Percentiles rank a stretch among this genome's conserved stretches.
These are phyloP conservation scores for Aspergillus indologenus DNA, from an alignment of 495 filamentous ascomycete genomes.

Conservation along the genomic window DNA sequence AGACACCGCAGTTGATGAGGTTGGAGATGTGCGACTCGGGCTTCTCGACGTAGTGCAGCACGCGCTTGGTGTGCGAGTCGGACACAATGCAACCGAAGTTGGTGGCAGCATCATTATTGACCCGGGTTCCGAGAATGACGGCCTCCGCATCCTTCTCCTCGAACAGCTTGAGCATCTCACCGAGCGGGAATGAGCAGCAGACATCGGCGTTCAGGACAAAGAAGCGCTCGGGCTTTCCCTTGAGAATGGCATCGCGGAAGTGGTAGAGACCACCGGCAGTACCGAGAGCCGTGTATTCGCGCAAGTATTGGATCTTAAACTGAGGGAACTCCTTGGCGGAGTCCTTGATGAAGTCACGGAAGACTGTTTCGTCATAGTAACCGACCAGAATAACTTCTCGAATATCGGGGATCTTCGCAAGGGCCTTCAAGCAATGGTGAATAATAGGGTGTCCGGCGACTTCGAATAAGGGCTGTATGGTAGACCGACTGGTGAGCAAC, in stretches of 20 bases:
- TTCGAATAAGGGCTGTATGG: slow-evolving; percentile 86
- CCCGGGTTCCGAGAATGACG: slow-evolving; percentile 91
- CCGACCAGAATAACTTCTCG: slow-evolving; percentile 96
- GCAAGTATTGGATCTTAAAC: slow-evolving; percentile 89
- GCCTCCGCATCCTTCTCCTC: slow-evolving; percentile 96
- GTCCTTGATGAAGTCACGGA: slow-evolving; percentile 97
- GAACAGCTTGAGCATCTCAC: slow-evolving; percentile 90
- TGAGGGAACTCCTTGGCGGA: slow-evolving; percentile 78
- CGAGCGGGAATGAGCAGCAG: slow-evolving; percentile 97
- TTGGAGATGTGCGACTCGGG: slow-evolving; percentile 98
- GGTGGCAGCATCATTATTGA: slow-evolving; percentile 84
- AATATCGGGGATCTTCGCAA: slow-evolving; percentile 87
- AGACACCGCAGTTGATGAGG: slow-evolving; percentile 99
- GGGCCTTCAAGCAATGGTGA: slow-evolving; percentile 91
- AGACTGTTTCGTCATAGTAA: slow-evolving; percentile 96
- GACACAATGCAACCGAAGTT: slow-evolving; percentile 99
- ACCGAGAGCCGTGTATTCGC: slow-evolving; percentile 95
- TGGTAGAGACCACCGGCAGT: slow-evolving; percentile 98
- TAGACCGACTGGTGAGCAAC: slow-evolving; percentile 6
- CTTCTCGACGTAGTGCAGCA: slow-evolving; percentile 99
- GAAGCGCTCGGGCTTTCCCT: slow-evolving; percentile 89
- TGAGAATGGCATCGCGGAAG: slow-evolving; percentile 98
- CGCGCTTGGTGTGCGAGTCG: slow-evolving; percentile 89
- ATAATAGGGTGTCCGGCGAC: slow-evolving; percentile 98
- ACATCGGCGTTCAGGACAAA: slow-evolving; percentile 99